Percentiles rank a stretch among this genome's conserved stretches.
Evolutionary conservation across 2,329 filamentous ascomycete species (phyloP).

Genomic region (Exutisphaerella laricina): DNA sequence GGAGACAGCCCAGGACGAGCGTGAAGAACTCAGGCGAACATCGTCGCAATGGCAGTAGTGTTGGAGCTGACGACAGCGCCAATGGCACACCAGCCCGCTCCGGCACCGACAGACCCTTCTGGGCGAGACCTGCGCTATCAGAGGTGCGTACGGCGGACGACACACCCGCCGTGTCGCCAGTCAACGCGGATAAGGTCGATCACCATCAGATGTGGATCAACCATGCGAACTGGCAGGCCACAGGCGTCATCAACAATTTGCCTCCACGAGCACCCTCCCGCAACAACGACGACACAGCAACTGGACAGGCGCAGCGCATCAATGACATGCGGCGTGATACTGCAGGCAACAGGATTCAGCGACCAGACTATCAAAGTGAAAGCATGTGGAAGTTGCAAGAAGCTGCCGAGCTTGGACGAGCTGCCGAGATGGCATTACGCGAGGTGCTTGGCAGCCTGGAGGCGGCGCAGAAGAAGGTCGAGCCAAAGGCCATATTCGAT

Average conservation of each 20-base stretch:
- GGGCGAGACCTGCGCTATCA: not conserved
- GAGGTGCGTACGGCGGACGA: slow-evolving; percentile 5
- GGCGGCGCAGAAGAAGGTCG: slow-evolving; percentile 63
- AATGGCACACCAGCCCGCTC: not conserved
- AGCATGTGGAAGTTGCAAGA: slow-evolving; percentile 46
- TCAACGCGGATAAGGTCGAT: slow-evolving; percentile 12
- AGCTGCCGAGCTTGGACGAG: slow-evolving; percentile 71
- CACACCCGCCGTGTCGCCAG: slow-evolving; percentile 21
- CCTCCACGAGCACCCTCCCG: slow-evolving; percentile 36
- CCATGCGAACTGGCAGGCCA: slow-evolving; percentile 66
- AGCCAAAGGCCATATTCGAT: slow-evolving; percentile 47
- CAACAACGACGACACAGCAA: slow-evolving; percentile 21
- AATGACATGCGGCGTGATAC: slow-evolving; percentile 28
- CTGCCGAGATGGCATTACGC: slow-evolving; percentile 75
- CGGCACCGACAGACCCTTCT: no score
- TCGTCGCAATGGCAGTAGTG: slow-evolving; percentile 9
- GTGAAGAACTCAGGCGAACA: slow-evolving; percentile 18
- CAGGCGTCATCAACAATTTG: slow-evolving; percentile 72
- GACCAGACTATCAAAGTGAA: slow-evolving; percentile 58
- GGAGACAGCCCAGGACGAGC: slow-evolving; percentile 65
- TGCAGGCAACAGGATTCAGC: slow-evolving; percentile 20
- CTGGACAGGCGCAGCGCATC: slow-evolving; percentile 26
- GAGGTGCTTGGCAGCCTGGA: slow-evolving; percentile 77
- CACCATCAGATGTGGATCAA: slow-evolving; percentile 43
- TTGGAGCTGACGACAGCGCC: not conserved